These are phyloP conservation scores for Talaromyces sp. DNA, from an alignment of 2,329 filamentous ascomycete genomes.

Conservation along the genomic window DNA sequence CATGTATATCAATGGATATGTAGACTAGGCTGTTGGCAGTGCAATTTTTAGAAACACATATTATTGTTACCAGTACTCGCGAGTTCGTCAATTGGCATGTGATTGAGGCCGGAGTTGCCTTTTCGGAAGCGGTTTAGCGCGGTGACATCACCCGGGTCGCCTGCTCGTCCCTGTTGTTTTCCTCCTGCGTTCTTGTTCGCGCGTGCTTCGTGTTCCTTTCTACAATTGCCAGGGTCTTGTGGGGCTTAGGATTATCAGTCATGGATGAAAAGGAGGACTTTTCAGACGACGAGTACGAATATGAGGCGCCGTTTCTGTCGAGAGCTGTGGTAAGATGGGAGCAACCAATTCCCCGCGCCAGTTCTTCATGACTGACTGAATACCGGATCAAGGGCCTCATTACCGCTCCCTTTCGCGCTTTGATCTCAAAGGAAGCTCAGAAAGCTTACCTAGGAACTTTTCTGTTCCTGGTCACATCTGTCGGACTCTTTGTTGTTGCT, in stretches of 20 bases:
- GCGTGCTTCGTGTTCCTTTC: neutral
- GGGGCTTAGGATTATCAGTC: neutral
- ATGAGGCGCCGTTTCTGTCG: neutral
- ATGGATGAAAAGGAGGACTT: slow-evolving; percentile 7
- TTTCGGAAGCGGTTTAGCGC: neutral
- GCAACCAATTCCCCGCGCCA: neutral
- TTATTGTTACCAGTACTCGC: too few relatives aligned
- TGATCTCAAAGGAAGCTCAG: slow-evolving; percentile 57
- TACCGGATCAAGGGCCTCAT: slow-evolving; percentile 43
- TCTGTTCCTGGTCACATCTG: slow-evolving; percentile 49
- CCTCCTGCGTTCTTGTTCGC: neutral
- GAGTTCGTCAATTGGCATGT: neutral
- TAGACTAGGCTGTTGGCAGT: too few relatives aligned
- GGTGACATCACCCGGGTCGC: neutral
- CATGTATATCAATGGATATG: neutral
- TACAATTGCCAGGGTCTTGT: neutral
- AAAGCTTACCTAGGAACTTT: slow-evolving; percentile 59
- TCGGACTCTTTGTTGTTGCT: slow-evolving; percentile 54
- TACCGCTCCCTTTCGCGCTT: slow-evolving; percentile 49
- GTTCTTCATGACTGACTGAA: slow-evolving; percentile 2
- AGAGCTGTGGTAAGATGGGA: slow-evolving; percentile 2
- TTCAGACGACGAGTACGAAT: slow-evolving; percentile 6
- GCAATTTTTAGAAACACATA: too few relatives aligned
- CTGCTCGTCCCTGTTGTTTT: neutral
- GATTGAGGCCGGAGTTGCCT: neutral